Evolutionary conservation across 306 rosid genomes (phyloP).

Genomic region (Casuarina equisetifolia): DNA sequence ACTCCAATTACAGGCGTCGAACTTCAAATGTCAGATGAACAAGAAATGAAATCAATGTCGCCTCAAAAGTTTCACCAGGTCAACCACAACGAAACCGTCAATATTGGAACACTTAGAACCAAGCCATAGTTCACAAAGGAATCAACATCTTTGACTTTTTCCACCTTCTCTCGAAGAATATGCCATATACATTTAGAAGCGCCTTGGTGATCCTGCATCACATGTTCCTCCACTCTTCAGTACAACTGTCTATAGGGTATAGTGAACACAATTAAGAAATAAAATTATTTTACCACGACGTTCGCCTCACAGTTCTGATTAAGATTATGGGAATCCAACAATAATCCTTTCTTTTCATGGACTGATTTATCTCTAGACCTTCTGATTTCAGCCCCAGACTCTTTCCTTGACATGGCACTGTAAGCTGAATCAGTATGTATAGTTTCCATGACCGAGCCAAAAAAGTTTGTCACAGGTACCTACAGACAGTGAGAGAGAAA

Average conservation of each 20-base stretch:
- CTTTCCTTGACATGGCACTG: conserved; percentile 35
- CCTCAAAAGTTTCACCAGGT: conserved; percentile 33
- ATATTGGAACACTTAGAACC: conserved; percentile 57
- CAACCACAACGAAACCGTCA: conserved; percentile 60
- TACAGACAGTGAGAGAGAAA: conserved; percentile 24
- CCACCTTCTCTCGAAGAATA: conserved; percentile 36
- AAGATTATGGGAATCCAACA: conserved; percentile 31
- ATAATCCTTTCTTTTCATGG: conserved; percentile 30
- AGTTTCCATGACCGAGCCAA: conserved; percentile 93
- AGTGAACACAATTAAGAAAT: not conserved
- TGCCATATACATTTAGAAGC: conserved; percentile 44
- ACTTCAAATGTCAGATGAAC: not conserved
- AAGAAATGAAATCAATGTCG: not conserved
- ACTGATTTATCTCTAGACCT: conserved; percentile 33
- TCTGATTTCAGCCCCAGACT: conserved; percentile 24
- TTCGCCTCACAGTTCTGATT: conserved; percentile 34
- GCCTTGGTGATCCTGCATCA: conserved; percentile 49
- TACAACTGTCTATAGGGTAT: conserved; percentile 12
- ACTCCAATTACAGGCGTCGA: not conserved
- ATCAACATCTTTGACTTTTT: conserved; percentile 51
- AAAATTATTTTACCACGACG: conserved; percentile 40
- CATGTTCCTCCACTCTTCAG: conserved; percentile 28
- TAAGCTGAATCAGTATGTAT: conserved; percentile 92
- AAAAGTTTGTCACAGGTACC: conserved; percentile 95
- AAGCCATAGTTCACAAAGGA: conserved; percentile 67